A percentile compares a stretch with the other conserved stretches of the same genome.
Evolutionary conservation across 805 yeast genomes (phyloP).

Genomic region (Candida sonorensis): DNA sequence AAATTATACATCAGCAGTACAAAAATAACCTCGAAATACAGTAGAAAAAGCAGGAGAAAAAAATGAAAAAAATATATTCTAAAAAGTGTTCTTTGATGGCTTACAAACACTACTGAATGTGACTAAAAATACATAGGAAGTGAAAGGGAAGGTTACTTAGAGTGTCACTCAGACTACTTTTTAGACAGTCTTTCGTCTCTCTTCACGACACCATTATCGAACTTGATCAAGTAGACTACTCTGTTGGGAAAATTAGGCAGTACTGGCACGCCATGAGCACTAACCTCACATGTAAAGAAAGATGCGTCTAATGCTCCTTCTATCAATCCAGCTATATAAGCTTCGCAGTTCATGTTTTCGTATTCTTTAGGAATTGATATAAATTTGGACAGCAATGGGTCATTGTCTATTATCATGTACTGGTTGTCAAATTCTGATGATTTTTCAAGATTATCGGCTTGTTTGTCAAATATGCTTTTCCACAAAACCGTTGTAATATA

Average conservation of each 20-base stretch:
- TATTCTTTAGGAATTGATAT: slow-evolving; percentile 76
- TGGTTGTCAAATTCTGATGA: slow-evolving; percentile 54
- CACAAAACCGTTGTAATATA: slow-evolving; percentile 70
- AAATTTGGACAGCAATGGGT: slow-evolving; percentile 64
- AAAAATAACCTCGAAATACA: too few species aligned
- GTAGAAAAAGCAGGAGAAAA: too few species aligned
- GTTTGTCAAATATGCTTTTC: slow-evolving; percentile 67
- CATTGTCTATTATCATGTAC: slow-evolving; percentile 72
- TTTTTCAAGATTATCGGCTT: slow-evolving; percentile 42
- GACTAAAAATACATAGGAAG: too few species aligned
- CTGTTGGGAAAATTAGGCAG: slow-evolving; percentile 52
- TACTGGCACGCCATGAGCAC: slow-evolving; percentile 73
- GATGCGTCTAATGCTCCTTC: slow-evolving; percentile 77
- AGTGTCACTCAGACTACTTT: too few species aligned
- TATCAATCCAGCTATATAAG: slow-evolving; percentile 77
- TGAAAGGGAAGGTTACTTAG: too few species aligned
- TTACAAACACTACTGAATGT: too few species aligned
- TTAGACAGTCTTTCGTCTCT: slow-evolving; percentile 35
- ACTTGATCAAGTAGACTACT: slow-evolving; percentile 72
- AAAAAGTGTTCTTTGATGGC: too few species aligned
- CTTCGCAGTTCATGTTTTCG: slow-evolving; percentile 70
- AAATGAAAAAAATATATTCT: too few species aligned
- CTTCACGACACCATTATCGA: slow-evolving; percentile 49
- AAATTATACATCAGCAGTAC: too few species aligned
- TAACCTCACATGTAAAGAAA: slow-evolving; percentile 66